Evolutionary conservation across 176 grass and related monocot genomes (phyloP), one percentile per base, ranked within the genome.

Genomic region (Juncus effusus): DNA sequence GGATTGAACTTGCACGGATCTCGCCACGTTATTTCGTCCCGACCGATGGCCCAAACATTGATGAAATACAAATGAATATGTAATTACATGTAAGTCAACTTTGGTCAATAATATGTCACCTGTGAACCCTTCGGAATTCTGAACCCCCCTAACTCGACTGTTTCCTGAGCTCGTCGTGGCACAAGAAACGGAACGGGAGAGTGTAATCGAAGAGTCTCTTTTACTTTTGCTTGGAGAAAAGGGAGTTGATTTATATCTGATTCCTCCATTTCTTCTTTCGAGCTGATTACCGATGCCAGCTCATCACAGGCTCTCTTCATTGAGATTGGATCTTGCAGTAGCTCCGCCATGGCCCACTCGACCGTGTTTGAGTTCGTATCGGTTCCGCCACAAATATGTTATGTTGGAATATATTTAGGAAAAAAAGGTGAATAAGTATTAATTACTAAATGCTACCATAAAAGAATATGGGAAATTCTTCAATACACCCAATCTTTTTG

Each of bases 121-220:
- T 56, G 38, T 10, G 84, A 13, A 3, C 41, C 78, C 50, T 54
- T 3, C 0, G 79, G 84, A 0, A 86, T 69, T 3, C 5, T 64
- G 69, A 64, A 86, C 9, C 78, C 75, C 0, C 42, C 53, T 4
- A 86, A 10, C 36, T 86, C 69, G 6, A 86, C 75, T 1, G 15
- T 36, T 4, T 14, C 41, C 10, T 82, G 74, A 5, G 76, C 73
- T 1, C 56, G 76, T 2, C 47, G 67, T 16, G 79, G 83, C 8
- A 78, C 55, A 13, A 81, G 13, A 51, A 84, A 19, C 0, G 86
- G 86, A 10, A 1, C 77, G 0, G 73, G 69, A 2, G 86, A 74
- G 44, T 89, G 86, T 1, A 89, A 36, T 2, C 86, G 60, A 3
- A 89, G 45, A 15, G 74, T 84, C 51, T 89, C 78, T 45, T 84